Evolutionary conservation across 768 basidiomycete genomes (phyloP).

Genomic region (Chalciporus piperatus): DNA sequence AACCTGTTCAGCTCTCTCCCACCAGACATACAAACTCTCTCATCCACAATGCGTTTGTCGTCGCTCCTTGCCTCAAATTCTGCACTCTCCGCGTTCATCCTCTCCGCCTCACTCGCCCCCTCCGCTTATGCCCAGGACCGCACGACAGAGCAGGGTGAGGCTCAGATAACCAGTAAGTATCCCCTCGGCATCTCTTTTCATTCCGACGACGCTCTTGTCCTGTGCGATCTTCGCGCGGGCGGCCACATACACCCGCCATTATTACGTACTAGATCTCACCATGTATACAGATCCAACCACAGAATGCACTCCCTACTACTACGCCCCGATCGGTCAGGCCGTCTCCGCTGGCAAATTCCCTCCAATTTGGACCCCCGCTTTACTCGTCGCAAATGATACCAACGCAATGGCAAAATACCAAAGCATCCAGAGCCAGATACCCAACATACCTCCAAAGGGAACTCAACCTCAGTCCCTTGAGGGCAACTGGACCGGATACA

Average conservation of each 20-base stretch:
- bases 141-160: slow-evolving; percentile 35
- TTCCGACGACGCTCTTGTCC: too few species aligned
- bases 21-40: not conserved
- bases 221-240: too few species aligned
- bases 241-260: not conserved
- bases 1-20: too few species aligned
- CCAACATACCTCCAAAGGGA: slow-evolving; percentile 45
- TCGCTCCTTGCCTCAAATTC: slow-evolving; percentile 12
- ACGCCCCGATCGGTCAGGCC: slow-evolving; percentile 34
- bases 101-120: slow-evolving; percentile 3
- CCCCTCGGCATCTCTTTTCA: too few species aligned
- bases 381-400: slow-evolving; percentile 41
- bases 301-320: slow-evolving; percentile 46
- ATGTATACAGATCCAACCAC: slow-evolving; percentile 25
- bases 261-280: not conserved
- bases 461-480: slow-evolving; percentile 17
- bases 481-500: slow-evolving; percentile 32
- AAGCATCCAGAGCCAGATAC: slow-evolving; percentile 42
- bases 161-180: slow-evolving; percentile 34
- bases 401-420: slow-evolving; percentile 44
- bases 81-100: not conserved
- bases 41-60: slow-evolving; percentile 16
- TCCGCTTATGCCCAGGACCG: slow-evolving; percentile 27
- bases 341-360: slow-evolving; percentile 40
- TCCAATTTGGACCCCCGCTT: slow-evolving; percentile 41